Evolutionary conservation across 768 basidiomycete species (phyloP).

Genomic region (Lactarius deliciosus): DNA sequence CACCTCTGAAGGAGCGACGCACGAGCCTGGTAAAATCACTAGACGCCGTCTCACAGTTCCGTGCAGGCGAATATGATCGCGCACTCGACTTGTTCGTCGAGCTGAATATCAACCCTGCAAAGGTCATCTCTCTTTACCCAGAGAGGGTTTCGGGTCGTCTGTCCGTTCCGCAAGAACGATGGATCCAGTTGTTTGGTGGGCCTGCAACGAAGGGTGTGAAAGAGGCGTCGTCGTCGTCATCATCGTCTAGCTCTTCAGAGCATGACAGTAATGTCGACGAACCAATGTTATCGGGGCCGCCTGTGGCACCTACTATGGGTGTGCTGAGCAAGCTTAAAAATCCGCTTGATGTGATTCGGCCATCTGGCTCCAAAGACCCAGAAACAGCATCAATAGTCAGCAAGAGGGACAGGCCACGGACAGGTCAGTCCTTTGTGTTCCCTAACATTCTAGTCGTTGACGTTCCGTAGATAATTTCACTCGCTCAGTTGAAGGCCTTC

Average conservation of each 20-base stretch:
- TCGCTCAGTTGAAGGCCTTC: conserved; percentile 81
- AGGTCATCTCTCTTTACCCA: conserved; percentile 88
- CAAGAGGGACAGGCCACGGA: conserved; percentile 19
- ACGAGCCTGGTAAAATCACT: conserved; percentile 63
- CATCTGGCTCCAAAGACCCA: conserved; percentile 53
- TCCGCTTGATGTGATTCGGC: conserved; percentile 54
- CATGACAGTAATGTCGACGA: conserved; percentile 19
- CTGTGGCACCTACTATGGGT: conserved; percentile 37
- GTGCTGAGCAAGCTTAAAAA: conserved; percentile 54
- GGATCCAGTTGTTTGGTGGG: conserved; percentile 87
- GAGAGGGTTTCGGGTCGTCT: conserved; percentile 78
- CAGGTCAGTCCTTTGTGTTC: conserved; percentile 32
- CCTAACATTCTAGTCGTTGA: neutral
- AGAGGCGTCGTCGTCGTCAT: conserved; percentile 32
- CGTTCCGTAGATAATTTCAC: conserved; percentile 52
- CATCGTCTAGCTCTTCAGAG: conserved; percentile 21
- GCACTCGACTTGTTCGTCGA: conserved; percentile 88
- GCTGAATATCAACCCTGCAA: conserved; percentile 89
- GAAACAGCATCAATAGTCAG: conserved; percentile 54
- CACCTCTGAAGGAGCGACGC: conserved; percentile 48
- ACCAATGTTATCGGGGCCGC: conserved; percentile 5
- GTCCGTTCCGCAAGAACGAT: conserved; percentile 61
- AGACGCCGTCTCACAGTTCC: conserved; percentile 78
- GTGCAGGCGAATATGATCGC: conserved; percentile 60
- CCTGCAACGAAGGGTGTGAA: conserved; percentile 37